Evolutionary conservation across 2,329 filamentous ascomycete species (phyloP).

Genomic region (Colletotrichum chlorophyti): DNA sequence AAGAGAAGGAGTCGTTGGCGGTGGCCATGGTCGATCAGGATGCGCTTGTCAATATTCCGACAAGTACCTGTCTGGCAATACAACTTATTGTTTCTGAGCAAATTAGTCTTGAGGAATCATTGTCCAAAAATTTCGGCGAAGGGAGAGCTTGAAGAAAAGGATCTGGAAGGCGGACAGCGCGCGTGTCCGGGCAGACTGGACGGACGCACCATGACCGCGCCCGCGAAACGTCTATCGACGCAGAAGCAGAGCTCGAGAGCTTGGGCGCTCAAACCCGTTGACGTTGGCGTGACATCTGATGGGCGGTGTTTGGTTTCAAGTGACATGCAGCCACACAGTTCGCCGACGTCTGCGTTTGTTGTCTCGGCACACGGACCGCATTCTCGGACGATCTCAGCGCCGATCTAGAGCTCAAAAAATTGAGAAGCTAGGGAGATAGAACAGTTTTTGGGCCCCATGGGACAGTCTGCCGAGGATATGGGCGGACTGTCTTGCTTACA

Average conservation of each 20-base stretch:
- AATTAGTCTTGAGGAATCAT: background rate
- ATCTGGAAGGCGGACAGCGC: slow-evolving; percentile 16
- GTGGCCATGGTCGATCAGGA: slow-evolving; percentile 18
- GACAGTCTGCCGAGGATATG: background rate
- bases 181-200: slow-evolving; percentile 12
- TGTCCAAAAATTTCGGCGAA: too few relatives aligned
- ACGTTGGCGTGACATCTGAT: slow-evolving; percentile 20
- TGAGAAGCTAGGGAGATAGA: background rate
- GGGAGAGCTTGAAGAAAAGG: slow-evolving; percentile 23
- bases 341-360: slow-evolving; percentile 2
- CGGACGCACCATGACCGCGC: slow-evolving; percentile 17
- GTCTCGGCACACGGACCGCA: slow-evolving; percentile 24
- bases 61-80: background rate
- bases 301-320: slow-evolving; percentile 26
- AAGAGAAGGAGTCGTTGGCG: slow-evolving; percentile 20
- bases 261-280: slow-evolving; percentile 8
- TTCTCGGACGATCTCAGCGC: slow-evolving; percentile 28
- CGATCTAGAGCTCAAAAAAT: background rate
- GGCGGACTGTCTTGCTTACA: slow-evolving; percentile 3
- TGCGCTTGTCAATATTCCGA: background rate
- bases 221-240: slow-evolving; percentile 18
- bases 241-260: slow-evolving; percentile 20
- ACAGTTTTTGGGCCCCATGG: background rate
- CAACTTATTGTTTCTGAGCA: background rate
- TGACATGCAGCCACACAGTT: slow-evolving; percentile 22